phyloP scores from a whole-genome alignment of 495 filamentous ascomycete genomes.

The Aspergillus mulundensis region DNA sequence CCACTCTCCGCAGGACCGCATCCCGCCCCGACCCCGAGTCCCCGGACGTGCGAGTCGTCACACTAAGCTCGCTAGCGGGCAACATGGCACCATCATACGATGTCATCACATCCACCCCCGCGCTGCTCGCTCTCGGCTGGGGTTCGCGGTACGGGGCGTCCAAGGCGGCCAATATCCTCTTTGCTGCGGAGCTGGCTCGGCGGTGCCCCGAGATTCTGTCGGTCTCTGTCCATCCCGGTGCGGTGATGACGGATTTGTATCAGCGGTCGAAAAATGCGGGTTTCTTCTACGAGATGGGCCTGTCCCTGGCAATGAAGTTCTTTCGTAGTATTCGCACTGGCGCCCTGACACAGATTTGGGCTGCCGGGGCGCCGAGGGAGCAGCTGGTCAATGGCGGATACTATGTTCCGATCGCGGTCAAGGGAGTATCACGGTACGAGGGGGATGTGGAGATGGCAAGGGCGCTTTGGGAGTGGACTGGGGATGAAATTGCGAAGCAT shows the following conservation, averaged over 20 bases:
- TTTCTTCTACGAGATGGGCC: slow-evolving; percentile 21
- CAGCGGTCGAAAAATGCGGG: slow-evolving; percentile 24
- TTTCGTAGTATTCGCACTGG: slow-evolving; percentile 41
- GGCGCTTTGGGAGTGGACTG: slow-evolving; percentile 62
- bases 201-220: slow-evolving; percentile 53
- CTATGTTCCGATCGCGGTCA: slow-evolving; percentile 53
- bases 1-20: slow-evolving; percentile 45
- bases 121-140: slow-evolving; percentile 15
- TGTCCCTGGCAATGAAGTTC: slow-evolving; percentile 20
- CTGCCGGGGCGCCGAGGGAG: slow-evolving; percentile 30
- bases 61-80: slow-evolving; percentile 32
- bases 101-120: slow-evolving; percentile 28
- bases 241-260: slow-evolving; percentile 55
- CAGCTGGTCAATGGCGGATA: slow-evolving; percentile 49
- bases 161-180: slow-evolving; percentile 61
- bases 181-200: slow-evolving; percentile 56
- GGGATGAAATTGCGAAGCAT: slow-evolving; percentile 38
- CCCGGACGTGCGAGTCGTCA: slow-evolving; percentile 22
- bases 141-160: slow-evolving; percentile 52
- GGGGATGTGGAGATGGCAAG: slow-evolving; percentile 45
- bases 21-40: slow-evolving; percentile 18
- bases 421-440: slow-evolving; percentile 33
- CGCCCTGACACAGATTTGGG: slow-evolving; percentile 59
- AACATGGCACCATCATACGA: slow-evolving; percentile 51
- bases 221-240: slow-evolving; percentile 63